Evolutionary conservation across 2,329 filamentous ascomycete genomes (phyloP), one percentile per base, ranked within the genome.

Genomic region (Aspergillus ochraceoroseus): DNA sequence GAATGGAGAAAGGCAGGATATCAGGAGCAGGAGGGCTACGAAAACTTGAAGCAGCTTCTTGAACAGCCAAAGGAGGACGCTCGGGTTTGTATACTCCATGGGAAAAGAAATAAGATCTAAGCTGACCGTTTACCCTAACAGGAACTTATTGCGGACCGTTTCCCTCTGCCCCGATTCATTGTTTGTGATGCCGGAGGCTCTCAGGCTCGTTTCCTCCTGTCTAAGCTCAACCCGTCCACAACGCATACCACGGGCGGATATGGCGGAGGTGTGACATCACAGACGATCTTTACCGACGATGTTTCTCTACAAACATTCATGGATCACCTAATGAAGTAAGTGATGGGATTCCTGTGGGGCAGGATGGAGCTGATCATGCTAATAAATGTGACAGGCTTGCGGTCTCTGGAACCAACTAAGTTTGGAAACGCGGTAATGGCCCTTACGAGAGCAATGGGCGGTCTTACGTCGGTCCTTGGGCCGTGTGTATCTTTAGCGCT

Each of bases 291-390:
- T 70, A 98, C 92, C 1, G 92, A 98, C 59, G 92, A 98, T 65
- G 92, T 98, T 39, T 95, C 88, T 39, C 72, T 98, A 61, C 90
- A 96, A 68, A 96, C 90, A 1, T 98, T 98, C 63, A 98, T 98
- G 92, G 92, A 98, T 59, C 89, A 96, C 70, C 73, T 98, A 63
- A 98, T 98, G 92, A 98, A 98, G 87, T 89, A 74, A 69, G 83
- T 75, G 13, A 7, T 12, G 4, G 2, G 25, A 26, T 34, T 13
- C 26, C 11, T 6, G 23, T 11, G 12, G 17, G 6, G 11, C 20
- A 23, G 18, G 3, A 6, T 22, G 31, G 3, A 8, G 5, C 7
- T 8, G n/a, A 29, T 7, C 19, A 29, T 54, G 27, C 59, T 65
- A 58, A 67, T 49, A 38, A n/a, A 18, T 47, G 7, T 7, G 5